Base-by-base conservation (phyloP, 2,329 filamentous ascomycete genomes). In the Microsporum ferrugineum region DNA sequence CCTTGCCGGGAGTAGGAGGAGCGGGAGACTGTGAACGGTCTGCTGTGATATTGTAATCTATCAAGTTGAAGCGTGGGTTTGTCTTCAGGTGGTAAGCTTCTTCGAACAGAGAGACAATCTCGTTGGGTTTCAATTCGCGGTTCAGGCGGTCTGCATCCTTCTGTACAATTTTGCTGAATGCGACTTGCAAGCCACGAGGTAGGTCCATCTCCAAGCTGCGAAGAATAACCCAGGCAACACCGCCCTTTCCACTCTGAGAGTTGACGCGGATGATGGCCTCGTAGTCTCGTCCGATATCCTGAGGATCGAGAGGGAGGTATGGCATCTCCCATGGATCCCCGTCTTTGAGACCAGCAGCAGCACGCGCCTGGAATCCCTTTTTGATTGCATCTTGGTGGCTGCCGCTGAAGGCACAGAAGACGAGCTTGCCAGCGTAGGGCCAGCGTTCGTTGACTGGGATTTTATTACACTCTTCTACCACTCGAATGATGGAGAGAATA, bases 251-350 rank as follows among this genome's bases (percentile, higher is more conserved):
- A 68, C 85, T 89, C 74, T 97, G 92, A 17, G 89, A 95, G 80
- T 97, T 99, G 82, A 97, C 92, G 63, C 92, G 88, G 72, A 97
- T 97, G 71, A 97, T 88, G 62, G 92, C 92, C 76, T 97, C 91
- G 82, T 97, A 97, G n/a, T 87, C 96, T 62, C 92, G 86, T 58
- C 92, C 92, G 65, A 97, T 96, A 70, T 97, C 92, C 70, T 88
- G 82, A 3, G 92, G 92, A 70, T 97, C 92, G 68, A 97, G 82
- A 10, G 92, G 92, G 57, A 97, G 86, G 72, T 97, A 97, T 0
- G 92, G 92, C 43, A 96, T 82, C 67, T 88, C 79, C 92, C 92
- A 97, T 45, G 77, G 78, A 69, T 86, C 84, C 61, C 92, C 84
- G 70, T 82, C 78, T 3, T 75, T 78, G 53, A 81, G 79, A 60